phyloP scores from a whole-genome alignment of 495 filamentous ascomycete genomes.

The Penicillium goetzii region DNA sequence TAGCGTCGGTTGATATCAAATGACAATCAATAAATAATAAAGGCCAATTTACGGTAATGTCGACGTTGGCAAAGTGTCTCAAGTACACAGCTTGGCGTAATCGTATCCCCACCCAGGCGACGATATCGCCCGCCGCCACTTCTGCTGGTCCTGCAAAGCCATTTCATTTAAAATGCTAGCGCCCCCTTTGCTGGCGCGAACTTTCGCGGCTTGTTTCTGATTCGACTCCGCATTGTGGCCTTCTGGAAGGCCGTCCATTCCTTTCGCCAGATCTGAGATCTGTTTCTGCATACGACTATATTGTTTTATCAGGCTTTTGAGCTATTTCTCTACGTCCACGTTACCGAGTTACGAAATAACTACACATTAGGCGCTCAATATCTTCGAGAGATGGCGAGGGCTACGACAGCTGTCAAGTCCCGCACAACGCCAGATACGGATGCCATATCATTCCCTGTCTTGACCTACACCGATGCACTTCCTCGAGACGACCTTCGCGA shows the following conservation, averaged over 20 bases:
- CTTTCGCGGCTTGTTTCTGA: constrained; percentile 26
- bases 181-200: constrained; percentile 18
- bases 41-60: not conserved
- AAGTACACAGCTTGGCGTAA: constrained; percentile 32
- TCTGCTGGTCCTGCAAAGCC: constrained; percentile 16
- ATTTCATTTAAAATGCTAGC: constrained; percentile 17
- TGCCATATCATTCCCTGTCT: constrained; percentile 39
- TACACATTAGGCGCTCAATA: not conserved
- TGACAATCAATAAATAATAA: not conserved
- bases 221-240: constrained; percentile 32
- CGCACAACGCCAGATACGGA: constrained; percentile 30
- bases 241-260: constrained; percentile 57
- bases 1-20: not conserved
- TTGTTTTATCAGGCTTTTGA: not conserved
- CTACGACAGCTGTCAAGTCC: constrained; percentile 37
- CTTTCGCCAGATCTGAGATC: constrained; percentile 29
- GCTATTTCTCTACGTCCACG: constrained; percentile 16
- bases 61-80: constrained; percentile 28
- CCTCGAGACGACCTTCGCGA: constrained; percentile 39
- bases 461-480: constrained; percentile 41
- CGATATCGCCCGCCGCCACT: constrained; percentile 23
- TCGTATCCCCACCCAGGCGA: constrained; percentile 25
- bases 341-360: not conserved
- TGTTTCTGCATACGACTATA: not conserved
- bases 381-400: constrained; percentile 32